These are phyloP conservation scores for Verbascum thapsus DNA, from an alignment of 257 asterid genomes.

Conservation along the genomic window DNA sequence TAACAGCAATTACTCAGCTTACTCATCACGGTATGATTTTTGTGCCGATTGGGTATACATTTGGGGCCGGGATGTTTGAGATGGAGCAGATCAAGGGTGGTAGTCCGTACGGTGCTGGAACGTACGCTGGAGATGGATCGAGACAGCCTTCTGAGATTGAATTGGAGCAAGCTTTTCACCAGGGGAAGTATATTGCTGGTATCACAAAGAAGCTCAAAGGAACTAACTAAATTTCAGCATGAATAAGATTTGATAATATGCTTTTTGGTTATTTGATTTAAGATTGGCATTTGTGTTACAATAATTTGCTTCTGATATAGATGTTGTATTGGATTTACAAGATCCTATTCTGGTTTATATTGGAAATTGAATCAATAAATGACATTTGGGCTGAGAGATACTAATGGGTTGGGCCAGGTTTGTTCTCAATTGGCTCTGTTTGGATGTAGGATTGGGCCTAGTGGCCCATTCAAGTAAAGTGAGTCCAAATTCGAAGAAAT, in stretches of 20 bases:
- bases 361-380: no score
- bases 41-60: conserved; percentile 67
- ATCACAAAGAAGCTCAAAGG: conserved; percentile 56
- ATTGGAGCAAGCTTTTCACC: conserved; percentile 61
- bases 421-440: background rate
- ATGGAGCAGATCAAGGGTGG: conserved; percentile 72
- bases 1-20: conserved; percentile 69
- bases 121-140: conserved; percentile 64
- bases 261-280: background rate
- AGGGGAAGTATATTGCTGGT: conserved; percentile 52
- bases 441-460: background rate
- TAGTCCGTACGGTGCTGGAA: conserved; percentile 68
- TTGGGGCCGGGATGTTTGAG: conserved; percentile 67
- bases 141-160: conserved; percentile 64
- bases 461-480: no score
- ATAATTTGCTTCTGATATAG: conserved; percentile 13
- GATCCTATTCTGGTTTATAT: no score
- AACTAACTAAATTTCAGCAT: conserved; percentile 25
- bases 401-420: conserved; percentile 9
- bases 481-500: no score
- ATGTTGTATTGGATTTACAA: conserved; percentile 2
- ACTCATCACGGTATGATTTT: conserved; percentile 69
- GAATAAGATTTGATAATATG: background rate
- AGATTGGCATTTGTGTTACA: background rate
- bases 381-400: background rate